Percentiles rank a stretch among this genome's conserved stretches.
Evolutionary conservation across 192 early-diverging fungal species (phyloP).

Genomic region (Rhizophlyctis rosea): DNA sequence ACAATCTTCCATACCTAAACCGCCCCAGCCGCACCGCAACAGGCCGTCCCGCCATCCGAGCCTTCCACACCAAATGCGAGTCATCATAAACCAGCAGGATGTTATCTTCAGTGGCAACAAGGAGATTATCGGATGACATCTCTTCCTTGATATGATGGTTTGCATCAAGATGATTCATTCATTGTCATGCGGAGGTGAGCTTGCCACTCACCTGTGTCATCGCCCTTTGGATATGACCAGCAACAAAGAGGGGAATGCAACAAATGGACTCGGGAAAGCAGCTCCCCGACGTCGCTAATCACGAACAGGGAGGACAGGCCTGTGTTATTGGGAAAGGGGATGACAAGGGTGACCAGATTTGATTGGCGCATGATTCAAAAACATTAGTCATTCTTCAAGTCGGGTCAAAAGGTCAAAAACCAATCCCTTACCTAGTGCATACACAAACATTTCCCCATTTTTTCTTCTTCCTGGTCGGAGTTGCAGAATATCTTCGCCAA

Average conservation of each 20-base stretch:
- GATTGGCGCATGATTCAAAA: too few relatives aligned
- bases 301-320: background rate
- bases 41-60: background rate
- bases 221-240: background rate
- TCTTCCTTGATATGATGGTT: background rate
- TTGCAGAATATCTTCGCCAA: slow-evolving; percentile 5
- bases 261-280: background rate
- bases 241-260: background rate
- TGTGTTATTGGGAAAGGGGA: background rate
- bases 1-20: background rate
- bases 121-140: background rate
- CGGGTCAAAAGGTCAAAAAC: too few relatives aligned
- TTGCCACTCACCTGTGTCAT: background rate
- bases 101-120: background rate
- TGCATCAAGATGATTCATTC: background rate
- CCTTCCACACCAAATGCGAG: background rate
- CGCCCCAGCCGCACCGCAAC: background rate
- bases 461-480: background rate
- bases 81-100: background rate
- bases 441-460: too few relatives aligned
- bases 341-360: too few relatives aligned
- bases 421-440: too few relatives aligned
- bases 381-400: too few relatives aligned
- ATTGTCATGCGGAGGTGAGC: background rate
- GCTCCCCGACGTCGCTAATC: background rate